These are phyloP conservation scores for Taxillus chinensis DNA, from an alignment of 164 flowering plant species.

Conservation along the genomic window DNA sequence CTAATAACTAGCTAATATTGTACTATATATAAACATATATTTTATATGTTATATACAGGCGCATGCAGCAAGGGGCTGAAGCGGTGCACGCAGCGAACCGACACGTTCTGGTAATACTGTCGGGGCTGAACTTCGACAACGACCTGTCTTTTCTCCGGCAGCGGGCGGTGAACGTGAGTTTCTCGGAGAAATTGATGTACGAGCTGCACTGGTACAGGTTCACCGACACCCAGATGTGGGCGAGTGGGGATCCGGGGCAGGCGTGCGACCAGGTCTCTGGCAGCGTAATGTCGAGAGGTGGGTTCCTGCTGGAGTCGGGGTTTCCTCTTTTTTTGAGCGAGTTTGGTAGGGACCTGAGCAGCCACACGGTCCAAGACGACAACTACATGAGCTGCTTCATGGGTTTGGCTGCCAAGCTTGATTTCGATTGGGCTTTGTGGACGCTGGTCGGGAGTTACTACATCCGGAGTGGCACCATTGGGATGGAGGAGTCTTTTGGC, in stretches of 20 bases:
- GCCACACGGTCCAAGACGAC: neutral
- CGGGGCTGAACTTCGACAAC: slow-evolving; percentile 13
- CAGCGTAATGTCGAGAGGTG: neutral
- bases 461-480: slow-evolving; percentile 3
- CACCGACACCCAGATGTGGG: slow-evolving; percentile 5
- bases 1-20: too few relatives aligned
- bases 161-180: slow-evolving; percentile 2
- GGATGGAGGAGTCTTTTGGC: slow-evolving; percentile 11
- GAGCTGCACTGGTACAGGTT: slow-evolving; percentile 18
- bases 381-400: slow-evolving; percentile 12
- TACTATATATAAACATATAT: neutral
- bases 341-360: slow-evolving; percentile 12
- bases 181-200: slow-evolving; percentile 13
- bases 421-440: slow-evolving; percentile 21
- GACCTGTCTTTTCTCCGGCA: slow-evolving; percentile 6
- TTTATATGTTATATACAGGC: neutral
- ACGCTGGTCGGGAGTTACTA: slow-evolving; percentile 13
- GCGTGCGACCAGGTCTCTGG: neutral
- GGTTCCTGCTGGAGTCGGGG: slow-evolving; percentile 5
- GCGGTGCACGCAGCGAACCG: slow-evolving; percentile 15
- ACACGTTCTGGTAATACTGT: slow-evolving; percentile 13
- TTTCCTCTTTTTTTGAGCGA: slow-evolving; percentile 16
- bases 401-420: slow-evolving; percentile 7
- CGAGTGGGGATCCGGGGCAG: neutral
- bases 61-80: slow-evolving; percentile 14